These are phyloP conservation scores for Taiozyma onychis DNA, from an alignment of 1,139 yeast species.

Conservation along the genomic window DNA sequence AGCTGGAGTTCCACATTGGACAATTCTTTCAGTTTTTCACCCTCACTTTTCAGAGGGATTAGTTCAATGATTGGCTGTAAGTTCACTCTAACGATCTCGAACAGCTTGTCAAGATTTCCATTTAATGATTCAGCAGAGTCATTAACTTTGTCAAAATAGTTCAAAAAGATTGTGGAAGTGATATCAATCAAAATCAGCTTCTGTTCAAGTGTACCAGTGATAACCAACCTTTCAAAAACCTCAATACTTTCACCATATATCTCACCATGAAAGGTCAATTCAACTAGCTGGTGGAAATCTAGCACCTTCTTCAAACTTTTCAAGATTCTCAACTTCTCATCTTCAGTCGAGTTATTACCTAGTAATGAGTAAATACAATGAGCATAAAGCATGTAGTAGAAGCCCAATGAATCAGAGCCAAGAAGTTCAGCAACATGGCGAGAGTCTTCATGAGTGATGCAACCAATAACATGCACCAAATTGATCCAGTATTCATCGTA, in stretches of 20 bases:
- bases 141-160: slow-evolving; percentile 24
- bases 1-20: slow-evolving; percentile 34
- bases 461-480: slow-evolving; percentile 70
- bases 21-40: slow-evolving; percentile 12
- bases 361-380: slow-evolving; percentile 76
- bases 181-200: slow-evolving; percentile 52
- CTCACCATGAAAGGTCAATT: slow-evolving; percentile 57
- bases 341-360: slow-evolving; percentile 23
- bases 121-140: slow-evolving; percentile 34
- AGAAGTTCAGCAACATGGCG: slow-evolving; percentile 37
- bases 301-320: slow-evolving; percentile 53
- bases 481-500: slow-evolving; percentile 75
- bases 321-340: slow-evolving; percentile 38
- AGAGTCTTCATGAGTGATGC: slow-evolving; percentile 50
- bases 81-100: slow-evolving; percentile 73
- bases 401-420: slow-evolving; percentile 58
- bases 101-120: slow-evolving; percentile 67
- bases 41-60: slow-evolving; percentile 53
- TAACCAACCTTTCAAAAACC: slow-evolving; percentile 64
- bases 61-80: slow-evolving; percentile 56
- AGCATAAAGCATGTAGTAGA: slow-evolving; percentile 77
- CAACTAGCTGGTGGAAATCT: slow-evolving; percentile 51
- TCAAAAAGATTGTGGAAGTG: slow-evolving; percentile 41
- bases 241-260: slow-evolving; percentile 75
- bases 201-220: slow-evolving; percentile 51